Evolutionary conservation across 352 stramenopile species (phyloP), one percentile per base, ranked within the genome.

Genomic region (Phytophthora sp.): DNA sequence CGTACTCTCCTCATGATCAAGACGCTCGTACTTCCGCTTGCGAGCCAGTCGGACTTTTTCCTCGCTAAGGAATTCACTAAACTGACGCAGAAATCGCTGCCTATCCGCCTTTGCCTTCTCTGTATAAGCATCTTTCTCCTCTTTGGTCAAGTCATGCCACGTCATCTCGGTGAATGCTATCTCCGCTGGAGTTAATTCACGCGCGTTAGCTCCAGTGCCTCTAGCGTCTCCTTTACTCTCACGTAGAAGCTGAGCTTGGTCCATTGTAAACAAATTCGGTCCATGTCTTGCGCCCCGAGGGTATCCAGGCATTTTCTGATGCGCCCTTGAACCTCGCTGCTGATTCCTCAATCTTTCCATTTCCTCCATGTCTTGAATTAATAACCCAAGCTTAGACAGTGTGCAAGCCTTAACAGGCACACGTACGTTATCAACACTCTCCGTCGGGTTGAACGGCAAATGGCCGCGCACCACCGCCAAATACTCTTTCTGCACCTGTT

Each of bases 401-500:
- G 86, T 83, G 41, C 80, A 91, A 4, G 69, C 60, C 13, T 79
- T 82, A 7, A 60, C 56, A 49, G 33, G 6, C 66, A 39, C 11
- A 24, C 50, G 38, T 44, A 56, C 29, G 15, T 21, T 47, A 21
- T 62, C 33, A 21, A 55, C 27, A 49, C 56, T 68, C 12, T 89
- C 69, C 9, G 50, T 60, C 15, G 84, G 80, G 27, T 90, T 59
- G 44, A 90, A 84, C 3, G 82, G 77, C 21, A 96, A 39, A 47
- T 92, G 79, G 5, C 89, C 90, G 7, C 76, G 74, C 20, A 96
- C 81, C 20, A 97, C 67, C 0, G 90, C 89, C 29, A 96, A 66
- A 69, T 97, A 97, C 46, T 91, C 77, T 45, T 97, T 97, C 56
- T 93, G 74, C 24, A 90, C 83, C 33, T 77, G 68, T 57, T 95